These are phyloP conservation scores for Talaromyces albobiverticillius DNA, from an alignment of 2,329 filamentous ascomycete genomes.

Conservation along the genomic window DNA sequence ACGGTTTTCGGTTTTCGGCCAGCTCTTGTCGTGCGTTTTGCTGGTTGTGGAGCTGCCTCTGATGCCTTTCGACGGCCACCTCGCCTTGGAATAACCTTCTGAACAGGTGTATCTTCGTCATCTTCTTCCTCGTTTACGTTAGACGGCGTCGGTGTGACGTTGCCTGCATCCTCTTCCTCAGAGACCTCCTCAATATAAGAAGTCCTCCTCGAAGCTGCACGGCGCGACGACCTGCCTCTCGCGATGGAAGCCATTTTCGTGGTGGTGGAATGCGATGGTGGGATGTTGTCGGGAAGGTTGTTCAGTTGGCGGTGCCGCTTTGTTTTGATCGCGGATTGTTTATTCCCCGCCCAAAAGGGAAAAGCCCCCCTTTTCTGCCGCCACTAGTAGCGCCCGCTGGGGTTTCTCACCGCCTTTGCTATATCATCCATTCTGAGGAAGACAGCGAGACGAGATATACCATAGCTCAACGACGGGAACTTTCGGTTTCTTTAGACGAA, in stretches of 20 bases:
- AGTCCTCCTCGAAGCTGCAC: slow-evolving; percentile 64
- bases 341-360: slow-evolving; percentile 34
- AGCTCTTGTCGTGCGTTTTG: slow-evolving; percentile 10
- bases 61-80: slow-evolving; percentile 55
- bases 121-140: slow-evolving; percentile 58
- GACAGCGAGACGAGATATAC: not conserved
- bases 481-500: too few species aligned
- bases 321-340: slow-evolving; percentile 35
- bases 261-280: slow-evolving; percentile 16
- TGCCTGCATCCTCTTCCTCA: slow-evolving; percentile 65
- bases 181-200: slow-evolving; percentile 74
- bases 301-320: slow-evolving; percentile 17
- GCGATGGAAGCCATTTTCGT: slow-evolving; percentile 38
- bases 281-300: slow-evolving; percentile 23
- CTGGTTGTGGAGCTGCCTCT: slow-evolving; percentile 44
- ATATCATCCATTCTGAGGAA: slow-evolving; percentile 7
- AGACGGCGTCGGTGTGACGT: slow-evolving; percentile 41
- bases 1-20: slow-evolving; percentile 6
- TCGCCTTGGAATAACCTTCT: slow-evolving; percentile 56
- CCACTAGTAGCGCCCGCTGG: not conserved
- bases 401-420: slow-evolving; percentile 14
- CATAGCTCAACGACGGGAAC: too few species aligned
- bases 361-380: slow-evolving; percentile 33
- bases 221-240: slow-evolving; percentile 56
- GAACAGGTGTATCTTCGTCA: slow-evolving; percentile 76